Base-by-base conservation (phyloP, 495 filamentous ascomycete genomes). In the Astrothelium subdiscretum region DNA sequence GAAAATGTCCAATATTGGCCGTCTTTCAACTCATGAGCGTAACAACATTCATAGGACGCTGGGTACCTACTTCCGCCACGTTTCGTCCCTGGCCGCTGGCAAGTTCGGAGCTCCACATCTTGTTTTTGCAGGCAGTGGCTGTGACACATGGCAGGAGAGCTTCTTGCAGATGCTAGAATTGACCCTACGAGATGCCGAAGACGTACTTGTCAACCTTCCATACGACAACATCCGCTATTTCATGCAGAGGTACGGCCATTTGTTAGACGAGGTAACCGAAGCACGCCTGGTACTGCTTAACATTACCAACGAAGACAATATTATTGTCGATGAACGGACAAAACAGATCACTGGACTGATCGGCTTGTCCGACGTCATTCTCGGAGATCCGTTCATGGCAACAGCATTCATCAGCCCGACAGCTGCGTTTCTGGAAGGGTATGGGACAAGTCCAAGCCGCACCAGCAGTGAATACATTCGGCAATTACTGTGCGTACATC, bases 141-240 rank as follows among this genome's bases (percentile, higher is more conserved):
- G 75, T 57, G 63, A 62, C 8, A 81, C 79, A 11, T 91, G 87
- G 87, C 71, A 77, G 51, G 80, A 83, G 42, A 80, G 80, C 1
- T 89, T 90, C 64, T 71, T 77, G 27, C 65, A 70, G 1, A 74
- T 91, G 43, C 75, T 88, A 13, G 87, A 90, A 65, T 72, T 78
- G 3, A 72, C 83, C 15, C 74, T 90, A 29, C 82, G 83, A 22
- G 87, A 90, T 67, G 84, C 80, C 15, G 87, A 91, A 66, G 87
- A 90, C 61, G 83, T 83, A 72, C 77, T 85, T 32, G 79, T 91
- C 58, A 76, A 80, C 58, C 70, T 90, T 15, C 86, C 87, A 1
- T 90, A 90, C 67, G 77, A 78, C 18, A 72, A 79, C 60, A 81
- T 91, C 54, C 79, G 87, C 38, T 74, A 79, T 29, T 76, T 83